Percentiles rank a stretch among this genome's conserved stretches.
Evolutionary conservation across 2,329 filamentous ascomycete genomes (phyloP).

Genomic region (Claviceps monticola): DNA sequence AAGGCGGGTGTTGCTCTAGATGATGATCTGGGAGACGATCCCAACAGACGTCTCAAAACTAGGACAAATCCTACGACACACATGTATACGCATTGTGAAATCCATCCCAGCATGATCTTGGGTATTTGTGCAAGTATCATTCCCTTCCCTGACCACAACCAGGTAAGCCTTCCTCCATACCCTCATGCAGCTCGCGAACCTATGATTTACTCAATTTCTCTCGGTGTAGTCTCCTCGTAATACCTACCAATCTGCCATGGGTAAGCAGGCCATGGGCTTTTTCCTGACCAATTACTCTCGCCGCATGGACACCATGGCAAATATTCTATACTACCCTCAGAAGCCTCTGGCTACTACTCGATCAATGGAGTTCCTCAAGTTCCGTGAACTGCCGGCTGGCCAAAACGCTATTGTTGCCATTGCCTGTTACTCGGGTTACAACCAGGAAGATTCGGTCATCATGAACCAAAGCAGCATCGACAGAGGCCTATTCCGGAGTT

Average conservation of each 20-base stretch:
- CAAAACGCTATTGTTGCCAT: slow-evolving; percentile 99
- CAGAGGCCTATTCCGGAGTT: slow-evolving; percentile 87
- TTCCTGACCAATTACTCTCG: slow-evolving; percentile 94
- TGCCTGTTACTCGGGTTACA: slow-evolving; percentile 94
- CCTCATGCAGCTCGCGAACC: neutral
- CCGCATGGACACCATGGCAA: slow-evolving; percentile 99
- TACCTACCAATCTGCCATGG: slow-evolving; percentile 98
- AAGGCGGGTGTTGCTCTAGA: slow-evolving; percentile 51
- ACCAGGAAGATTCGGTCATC: slow-evolving; percentile 99
- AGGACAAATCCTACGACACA: slow-evolving; percentile 76
- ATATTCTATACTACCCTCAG: slow-evolving; percentile 97
- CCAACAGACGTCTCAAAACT: slow-evolving; percentile 78
- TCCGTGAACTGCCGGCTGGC: slow-evolving; percentile 89
- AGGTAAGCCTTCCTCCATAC: slow-evolving; percentile 32
- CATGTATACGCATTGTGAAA: slow-evolving; percentile 96
- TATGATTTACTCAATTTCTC: neutral
- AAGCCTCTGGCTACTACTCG: slow-evolving; percentile 92
- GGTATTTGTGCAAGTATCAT: slow-evolving; percentile 99
- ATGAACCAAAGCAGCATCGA: slow-evolving; percentile 99
- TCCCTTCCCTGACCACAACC: slow-evolving; percentile 98
- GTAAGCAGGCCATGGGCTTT: slow-evolving; percentile 99
- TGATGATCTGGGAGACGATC: slow-evolving; percentile 50
- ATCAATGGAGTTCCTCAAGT: slow-evolving; percentile 98
- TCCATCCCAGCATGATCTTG: slow-evolving; percentile 97
- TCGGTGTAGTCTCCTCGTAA: slow-evolving; percentile 73